Evolutionary conservation across 1,139 yeast species (phyloP), one percentile per base, ranked within the genome.

Genomic region (Debaryomyces coudertii): DNA sequence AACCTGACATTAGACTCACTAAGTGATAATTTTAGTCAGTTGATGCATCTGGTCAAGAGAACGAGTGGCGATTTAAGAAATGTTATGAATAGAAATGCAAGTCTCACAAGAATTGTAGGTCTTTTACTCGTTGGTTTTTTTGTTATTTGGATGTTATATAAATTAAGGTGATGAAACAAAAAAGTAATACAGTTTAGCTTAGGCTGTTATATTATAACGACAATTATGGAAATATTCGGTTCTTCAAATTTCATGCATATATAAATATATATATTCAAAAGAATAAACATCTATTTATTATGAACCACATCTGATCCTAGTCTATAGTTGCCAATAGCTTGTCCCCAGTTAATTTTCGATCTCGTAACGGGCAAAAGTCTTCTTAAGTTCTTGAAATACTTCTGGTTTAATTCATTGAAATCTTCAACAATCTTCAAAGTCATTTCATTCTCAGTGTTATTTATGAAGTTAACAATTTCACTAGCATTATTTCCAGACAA

Each of bases 341-440:
- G 87, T 36, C 96, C 96, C 99, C 99, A 93, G 65, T 90, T 88
- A 61, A 93, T 86, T 66, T 87, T 90, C 12, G 96, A 80, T 61
- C 97, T 79, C 24, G 96, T 92, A 35, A 93, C 85, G 2, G 99
- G 99, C 51, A 93, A 76, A 63, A 90, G 89, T 65, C 99, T 83
- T 69, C 99, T 81, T 55, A 93, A 78, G 51, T 80, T 80, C 68
- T 92, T 93, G 73, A 93, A 93, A 48, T 83, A 80, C 44, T 78
- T 78, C 53, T 90, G 96, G 65, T 92, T 92, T 60, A 93, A 76
- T 29, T 81, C 81, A 37, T 79, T 74, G 61, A 93, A 87, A 48
- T 87, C 76, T 48, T 72, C 77, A 56, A 87, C 80, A 47, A 92
- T 69, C 43, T 76, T 70, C 40, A 77, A 63, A 54, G 92, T 90